Conservation (phyloP, 352 stramenopile genomes). For the Pythium sukuiense region DNA sequence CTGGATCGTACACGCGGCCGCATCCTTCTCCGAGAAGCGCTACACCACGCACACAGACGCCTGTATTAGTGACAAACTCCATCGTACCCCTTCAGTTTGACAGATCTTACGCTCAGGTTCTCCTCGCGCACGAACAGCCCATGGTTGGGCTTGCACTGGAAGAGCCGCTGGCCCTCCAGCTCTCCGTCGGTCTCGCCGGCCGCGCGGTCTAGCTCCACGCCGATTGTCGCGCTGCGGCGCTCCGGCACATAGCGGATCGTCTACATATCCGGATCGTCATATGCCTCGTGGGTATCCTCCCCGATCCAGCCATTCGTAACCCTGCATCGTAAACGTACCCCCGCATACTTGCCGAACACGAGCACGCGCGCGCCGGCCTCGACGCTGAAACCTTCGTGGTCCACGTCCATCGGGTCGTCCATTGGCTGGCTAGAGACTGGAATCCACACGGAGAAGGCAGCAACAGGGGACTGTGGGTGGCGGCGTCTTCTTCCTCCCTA, state of each 20-base stretch:
- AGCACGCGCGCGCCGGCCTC: constrained; percentile 55
- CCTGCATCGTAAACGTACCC: constrained; percentile 35
- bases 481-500: constrained; percentile 5
- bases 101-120: constrained; percentile 52
- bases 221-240: constrained; percentile 56
- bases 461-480: not conserved
- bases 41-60: constrained; percentile 21
- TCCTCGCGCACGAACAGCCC: constrained; percentile 86
- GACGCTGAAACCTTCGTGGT: constrained; percentile 35
- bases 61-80: too few species aligned
- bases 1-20: constrained; percentile 75
- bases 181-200: constrained; percentile 77
- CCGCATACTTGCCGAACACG: constrained; percentile 78
- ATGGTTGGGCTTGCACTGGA: constrained; percentile 80
- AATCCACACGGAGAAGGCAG: not conserved
- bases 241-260: constrained; percentile 66
- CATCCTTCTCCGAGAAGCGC: constrained; percentile 77
- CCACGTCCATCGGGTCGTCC: constrained; percentile 33
- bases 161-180: constrained; percentile 71
- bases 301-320: too few species aligned
- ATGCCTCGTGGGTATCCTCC: not conserved
- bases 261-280: constrained; percentile 25
- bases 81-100: not conserved
- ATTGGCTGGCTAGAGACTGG: constrained; percentile 7
- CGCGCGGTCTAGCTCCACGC: constrained; percentile 84